These are phyloP conservation scores for Penicillium roqueforti DNA, from an alignment of 495 filamentous ascomycete species.

Conservation along the genomic window DNA sequence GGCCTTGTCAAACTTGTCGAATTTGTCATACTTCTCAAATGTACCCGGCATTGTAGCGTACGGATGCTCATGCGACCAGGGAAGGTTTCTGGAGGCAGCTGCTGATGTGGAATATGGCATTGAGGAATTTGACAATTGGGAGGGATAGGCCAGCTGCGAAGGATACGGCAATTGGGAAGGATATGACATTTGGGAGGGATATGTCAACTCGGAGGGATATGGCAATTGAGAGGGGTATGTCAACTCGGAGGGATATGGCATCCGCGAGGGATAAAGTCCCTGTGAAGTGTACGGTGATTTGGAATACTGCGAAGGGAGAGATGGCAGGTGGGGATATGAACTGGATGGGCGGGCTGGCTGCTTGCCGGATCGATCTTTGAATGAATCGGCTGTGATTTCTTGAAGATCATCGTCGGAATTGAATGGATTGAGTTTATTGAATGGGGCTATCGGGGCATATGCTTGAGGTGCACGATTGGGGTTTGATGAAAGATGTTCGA, in stretches of 20 bases:
- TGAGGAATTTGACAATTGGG: neutral
- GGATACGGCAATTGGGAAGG: neutral
- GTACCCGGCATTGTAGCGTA: neutral
- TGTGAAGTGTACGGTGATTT: neutral
- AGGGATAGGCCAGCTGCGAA: neutral
- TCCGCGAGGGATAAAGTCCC: neutral
- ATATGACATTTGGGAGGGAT: neutral
- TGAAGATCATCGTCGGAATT: constrained; percentile 21
- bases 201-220: constrained; percentile 1
- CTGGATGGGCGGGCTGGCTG: neutral
- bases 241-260: neutral
- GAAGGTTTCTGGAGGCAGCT: neutral
- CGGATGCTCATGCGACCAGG: neutral
- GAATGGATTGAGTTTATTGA: neutral
- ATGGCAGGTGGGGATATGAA: neutral
- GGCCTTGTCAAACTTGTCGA: neutral
- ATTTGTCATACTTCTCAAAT: neutral
- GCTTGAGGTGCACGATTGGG: neutral
- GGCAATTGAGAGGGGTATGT: neutral
- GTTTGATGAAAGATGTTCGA: neutral
- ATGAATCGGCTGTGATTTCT: constrained; percentile 19
- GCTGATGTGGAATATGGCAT: neutral
- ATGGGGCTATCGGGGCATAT: neutral
- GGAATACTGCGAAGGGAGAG: neutral
- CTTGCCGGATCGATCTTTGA: constrained; percentile 10